Base-by-base conservation (phyloP, 2,329 filamentous ascomycete species). In the Cryoendolithus antarcticus region DNA sequence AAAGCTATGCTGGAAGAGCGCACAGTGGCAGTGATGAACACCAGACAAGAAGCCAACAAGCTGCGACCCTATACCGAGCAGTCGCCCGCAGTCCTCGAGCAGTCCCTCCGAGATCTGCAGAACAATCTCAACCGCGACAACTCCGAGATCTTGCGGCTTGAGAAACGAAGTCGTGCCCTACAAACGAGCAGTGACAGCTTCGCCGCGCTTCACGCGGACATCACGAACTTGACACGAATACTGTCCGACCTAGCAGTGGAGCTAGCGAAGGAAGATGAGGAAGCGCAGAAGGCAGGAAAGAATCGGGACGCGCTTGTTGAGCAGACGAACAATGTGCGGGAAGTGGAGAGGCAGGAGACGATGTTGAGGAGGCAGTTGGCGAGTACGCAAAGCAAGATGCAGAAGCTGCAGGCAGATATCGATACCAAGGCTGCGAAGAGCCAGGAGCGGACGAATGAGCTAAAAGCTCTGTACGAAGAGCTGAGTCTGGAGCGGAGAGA, bases 181-280 rank as follows among this genome's bases (percentile, higher is more conserved):
- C 88, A 96, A 56, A 96, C 89, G 1, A 93, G 85, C 6, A 78
- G 80, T 3, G 89, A 96, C 59, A 89, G 86, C 0, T 96, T 96
- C 57, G 71, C 75, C 3, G 79, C 93, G 0, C 85, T 95, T 1
- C 72, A 80, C 6, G 75, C 81, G 8, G 91, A 98, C 54, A 86
- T 98, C 10, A 78, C 83, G 6, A 80, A 82, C 2, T 93, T 88
- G 55, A 86, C 86, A 53, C 89, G 89, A 54, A 71, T 96, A 9
- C 75, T 96, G 3, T 85, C 91, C 39, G 89, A 96, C 50, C 83
- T 95, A 12, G 72, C 82, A 3, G 65, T 69, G n/a, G 91, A 96
- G 58, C 64, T 98, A 4, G 67, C 77, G 34, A 93, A 89, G 59
- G 89, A 96, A 61, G 89, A 96, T 34, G 88, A 96, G 42, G 88